Conservation (phyloP, 108 stramenopile genomes). For the Skeletonema tropicum region DNA sequence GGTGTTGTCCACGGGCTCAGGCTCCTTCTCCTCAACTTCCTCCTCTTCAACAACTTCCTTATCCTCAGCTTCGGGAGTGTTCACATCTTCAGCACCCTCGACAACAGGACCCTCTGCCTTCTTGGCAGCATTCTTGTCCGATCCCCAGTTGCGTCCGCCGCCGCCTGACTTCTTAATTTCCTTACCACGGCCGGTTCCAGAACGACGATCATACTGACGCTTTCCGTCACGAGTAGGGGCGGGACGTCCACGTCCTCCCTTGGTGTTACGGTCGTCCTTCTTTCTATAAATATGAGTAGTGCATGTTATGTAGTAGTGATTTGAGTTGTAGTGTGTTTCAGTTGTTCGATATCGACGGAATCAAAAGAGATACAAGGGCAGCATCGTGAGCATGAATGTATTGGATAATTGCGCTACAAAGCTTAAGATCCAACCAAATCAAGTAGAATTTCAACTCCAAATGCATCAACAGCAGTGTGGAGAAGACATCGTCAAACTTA, state of each 20-base stretch:
- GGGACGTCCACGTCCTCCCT: constrained; percentile 74
- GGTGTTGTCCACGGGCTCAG: constrained; percentile 81
- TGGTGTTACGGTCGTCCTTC: constrained; percentile 77
- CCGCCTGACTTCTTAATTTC: constrained; percentile 92
- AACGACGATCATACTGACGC: constrained; percentile 85
- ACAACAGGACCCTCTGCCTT: constrained; percentile 67
- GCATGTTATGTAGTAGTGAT: background rate
- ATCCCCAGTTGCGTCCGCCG: constrained; percentile 93
- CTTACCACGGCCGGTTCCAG: constrained; percentile 91
- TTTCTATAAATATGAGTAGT: constrained; percentile 14
- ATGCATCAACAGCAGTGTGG: background rate
- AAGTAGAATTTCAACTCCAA: background rate
- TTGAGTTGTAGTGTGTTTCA: background rate
- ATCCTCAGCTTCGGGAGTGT: constrained; percentile 39
- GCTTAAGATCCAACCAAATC: background rate
- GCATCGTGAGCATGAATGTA: background rate
- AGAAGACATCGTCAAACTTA: constrained; percentile 16
- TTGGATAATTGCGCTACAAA: background rate
- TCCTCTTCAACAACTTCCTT: constrained; percentile 21
- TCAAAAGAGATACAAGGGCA: constrained; percentile 3
- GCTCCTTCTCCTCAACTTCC: constrained; percentile 52
- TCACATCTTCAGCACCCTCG: constrained; percentile 54
- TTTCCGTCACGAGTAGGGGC: constrained; percentile 82
- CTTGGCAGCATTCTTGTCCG: constrained; percentile 81
- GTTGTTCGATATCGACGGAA: background rate